These are phyloP conservation scores for Meyerozyma sp. DNA, from an alignment of 1,139 yeast genomes.

Conservation along the genomic window DNA sequence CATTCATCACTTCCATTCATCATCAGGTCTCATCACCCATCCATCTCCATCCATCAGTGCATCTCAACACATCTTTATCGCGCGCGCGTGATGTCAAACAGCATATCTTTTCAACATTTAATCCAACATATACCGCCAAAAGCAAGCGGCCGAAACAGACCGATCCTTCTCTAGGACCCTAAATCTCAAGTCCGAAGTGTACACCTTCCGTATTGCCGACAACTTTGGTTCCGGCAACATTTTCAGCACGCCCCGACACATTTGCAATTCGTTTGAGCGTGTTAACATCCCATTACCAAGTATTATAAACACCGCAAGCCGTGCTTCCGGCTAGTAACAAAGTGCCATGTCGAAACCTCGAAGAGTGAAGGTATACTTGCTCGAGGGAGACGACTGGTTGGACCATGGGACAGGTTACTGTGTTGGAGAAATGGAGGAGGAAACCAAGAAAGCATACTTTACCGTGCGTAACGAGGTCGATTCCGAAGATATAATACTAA, in stretches of 20 bases:
- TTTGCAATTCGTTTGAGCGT: neutral
- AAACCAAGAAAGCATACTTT: conserved; percentile 48
- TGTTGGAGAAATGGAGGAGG: conserved; percentile 54
- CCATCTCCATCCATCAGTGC: too few species aligned
- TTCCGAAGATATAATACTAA: conserved; percentile 53
- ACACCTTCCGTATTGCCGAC: neutral
- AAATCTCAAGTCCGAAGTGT: neutral
- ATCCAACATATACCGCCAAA: neutral
- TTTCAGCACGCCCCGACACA: neutral
- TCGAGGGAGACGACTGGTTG: conserved; percentile 81
- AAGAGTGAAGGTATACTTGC: conserved; percentile 82
- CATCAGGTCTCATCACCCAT: neutral
- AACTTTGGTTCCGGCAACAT: neutral
- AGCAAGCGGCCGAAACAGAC: neutral
- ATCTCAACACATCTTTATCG: too few species aligned
- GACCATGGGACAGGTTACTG: conserved; percentile 95
- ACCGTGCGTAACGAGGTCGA: conserved; percentile 70
- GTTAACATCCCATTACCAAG: neutral
- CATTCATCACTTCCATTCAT: too few species aligned
- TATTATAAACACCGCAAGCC: neutral
- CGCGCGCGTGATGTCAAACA: neutral
- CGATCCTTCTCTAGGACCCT: neutral
- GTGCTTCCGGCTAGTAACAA: neutral
- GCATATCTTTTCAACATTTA: neutral
- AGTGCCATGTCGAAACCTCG: conserved; percentile 35